Evolutionary conservation across 768 basidiomycete genomes (phyloP).

Genomic region (Chlorophyllum brunneum): DNA sequence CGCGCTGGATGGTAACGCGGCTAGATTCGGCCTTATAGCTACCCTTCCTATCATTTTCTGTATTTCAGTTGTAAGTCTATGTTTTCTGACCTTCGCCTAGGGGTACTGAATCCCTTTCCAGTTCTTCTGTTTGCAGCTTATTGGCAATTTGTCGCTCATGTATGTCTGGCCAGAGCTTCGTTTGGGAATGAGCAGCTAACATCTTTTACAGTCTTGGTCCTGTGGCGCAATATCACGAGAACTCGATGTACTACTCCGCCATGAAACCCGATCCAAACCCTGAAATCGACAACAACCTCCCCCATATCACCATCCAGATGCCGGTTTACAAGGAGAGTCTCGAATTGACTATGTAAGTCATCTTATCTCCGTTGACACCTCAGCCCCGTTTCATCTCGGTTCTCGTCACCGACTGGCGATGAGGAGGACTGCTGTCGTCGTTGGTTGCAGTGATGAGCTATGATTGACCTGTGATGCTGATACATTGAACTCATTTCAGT

Average conservation of each 20-base stretch:
- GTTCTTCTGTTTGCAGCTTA: slow-evolving; percentile 76
- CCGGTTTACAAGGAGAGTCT: slow-evolving; percentile 87
- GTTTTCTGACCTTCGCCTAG: background rate
- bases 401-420: background rate
- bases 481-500: slow-evolving; percentile 27
- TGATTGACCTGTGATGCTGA: background rate
- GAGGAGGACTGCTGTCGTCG: slow-evolving; percentile 11
- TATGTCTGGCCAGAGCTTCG: slow-evolving; percentile 18
- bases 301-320: slow-evolving; percentile 77
- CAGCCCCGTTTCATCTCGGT: background rate
- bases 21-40: slow-evolving; percentile 60
- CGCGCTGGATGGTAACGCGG: slow-evolving; percentile 56
- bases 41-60: slow-evolving; percentile 74
- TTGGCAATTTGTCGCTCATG: slow-evolving; percentile 62
- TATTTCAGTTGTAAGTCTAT: slow-evolving; percentile 62
- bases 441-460: background rate
- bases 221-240: slow-evolving; percentile 79
- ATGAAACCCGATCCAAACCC: slow-evolving; percentile 61
- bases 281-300: slow-evolving; percentile 63
- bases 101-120: slow-evolving; percentile 23
- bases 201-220: slow-evolving; percentile 55
- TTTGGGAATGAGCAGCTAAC: slow-evolving; percentile 19
- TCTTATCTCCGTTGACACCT: background rate
- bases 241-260: slow-evolving; percentile 80
- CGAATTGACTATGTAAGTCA: slow-evolving; percentile 63